These are phyloP conservation scores for Ajuga reptans DNA, from an alignment of 305 asterid genomes.

Conservation along the genomic window DNA sequence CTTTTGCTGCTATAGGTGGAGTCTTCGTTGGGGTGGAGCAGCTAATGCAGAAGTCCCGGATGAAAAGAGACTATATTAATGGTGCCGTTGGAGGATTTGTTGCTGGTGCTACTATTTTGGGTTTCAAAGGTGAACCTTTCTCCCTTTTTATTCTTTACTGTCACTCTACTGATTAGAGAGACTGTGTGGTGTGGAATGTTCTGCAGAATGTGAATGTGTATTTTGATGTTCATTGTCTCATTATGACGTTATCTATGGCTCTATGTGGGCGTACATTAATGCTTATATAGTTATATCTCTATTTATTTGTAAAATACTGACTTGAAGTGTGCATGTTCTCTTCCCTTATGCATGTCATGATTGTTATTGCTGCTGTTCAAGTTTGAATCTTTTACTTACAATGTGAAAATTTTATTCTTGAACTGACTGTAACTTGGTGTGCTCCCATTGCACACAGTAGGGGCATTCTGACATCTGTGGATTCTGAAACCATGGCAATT, in stretches of 20 bases:
- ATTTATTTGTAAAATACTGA: background rate
- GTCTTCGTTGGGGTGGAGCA: conserved; percentile 81
- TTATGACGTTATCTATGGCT: background rate
- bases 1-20: conserved; percentile 97
- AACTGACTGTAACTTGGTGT: background rate
- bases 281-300: background rate
- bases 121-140: conserved; percentile 57
- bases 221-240: background rate
- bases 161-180: background rate
- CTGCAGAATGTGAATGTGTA: background rate
- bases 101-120: conserved; percentile 83
- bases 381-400: background rate
- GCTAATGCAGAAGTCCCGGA: conserved; percentile 56
- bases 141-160: background rate
- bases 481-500: background rate
- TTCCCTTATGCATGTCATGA: background rate
- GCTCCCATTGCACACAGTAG: background rate
- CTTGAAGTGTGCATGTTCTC: background rate
- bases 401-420: background rate
- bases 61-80: conserved; percentile 82
- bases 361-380: background rate
- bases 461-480: background rate
- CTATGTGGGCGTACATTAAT: background rate
- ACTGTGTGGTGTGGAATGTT: background rate
- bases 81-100: conserved; percentile 93